Evolutionary conservation across 305 asterid genomes (phyloP).

Genomic region (Solanum hybrid): DNA sequence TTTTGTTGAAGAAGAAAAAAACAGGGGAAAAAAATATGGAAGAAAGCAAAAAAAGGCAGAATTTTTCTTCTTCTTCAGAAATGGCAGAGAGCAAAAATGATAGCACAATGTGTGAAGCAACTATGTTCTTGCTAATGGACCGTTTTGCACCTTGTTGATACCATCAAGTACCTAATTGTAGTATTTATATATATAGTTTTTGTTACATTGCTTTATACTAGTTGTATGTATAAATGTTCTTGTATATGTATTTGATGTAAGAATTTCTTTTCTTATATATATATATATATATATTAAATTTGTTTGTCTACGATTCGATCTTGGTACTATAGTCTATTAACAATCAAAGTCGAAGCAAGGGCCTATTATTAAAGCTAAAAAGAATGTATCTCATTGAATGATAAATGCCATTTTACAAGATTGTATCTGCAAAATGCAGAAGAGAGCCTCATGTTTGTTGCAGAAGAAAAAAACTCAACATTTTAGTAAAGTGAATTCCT

Average conservation of each 20-base stretch:
- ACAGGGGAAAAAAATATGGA: constrained; percentile 13
- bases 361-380: neutral
- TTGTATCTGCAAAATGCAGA: neutral
- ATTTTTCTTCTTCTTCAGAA: constrained; percentile 7
- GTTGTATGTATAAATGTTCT: neutral
- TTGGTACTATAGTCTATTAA: neutral
- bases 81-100: constrained; percentile 15
- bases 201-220: neutral
- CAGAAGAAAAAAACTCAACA: neutral
- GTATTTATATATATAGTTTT: neutral
- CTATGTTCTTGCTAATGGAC: constrained; percentile 44
- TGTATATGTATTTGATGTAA: neutral
- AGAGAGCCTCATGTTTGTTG: neutral
- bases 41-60: constrained; percentile 3
- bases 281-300: neutral
- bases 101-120: constrained; percentile 31
- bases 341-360: neutral
- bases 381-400: neutral
- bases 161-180: neutral
- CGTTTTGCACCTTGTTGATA: constrained; percentile 49
- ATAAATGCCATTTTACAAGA: neutral
- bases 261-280: neutral
- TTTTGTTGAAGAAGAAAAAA: constrained; percentile 8
- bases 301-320: neutral
- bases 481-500: neutral